A percentile compares a stretch with the other conserved stretches of the same genome.
phyloP scores from a whole-genome alignment of 1,284 basidiomycete species.

The Termitomyces sp. region DNA sequence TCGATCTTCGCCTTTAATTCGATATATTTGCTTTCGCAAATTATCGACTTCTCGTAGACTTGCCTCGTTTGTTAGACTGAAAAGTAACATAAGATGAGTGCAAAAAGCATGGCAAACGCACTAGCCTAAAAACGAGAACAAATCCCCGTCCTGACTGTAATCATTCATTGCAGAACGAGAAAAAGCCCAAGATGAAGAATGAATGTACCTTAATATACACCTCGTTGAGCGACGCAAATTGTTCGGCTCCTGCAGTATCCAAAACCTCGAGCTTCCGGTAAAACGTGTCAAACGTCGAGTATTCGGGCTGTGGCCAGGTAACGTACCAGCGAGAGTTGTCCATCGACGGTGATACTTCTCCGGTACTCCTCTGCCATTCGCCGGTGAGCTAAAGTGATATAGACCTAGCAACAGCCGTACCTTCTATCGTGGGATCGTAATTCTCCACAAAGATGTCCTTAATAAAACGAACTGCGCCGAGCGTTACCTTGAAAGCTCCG shows the following conservation, averaged over 20 bases:
- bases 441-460: slow-evolving; percentile 69
- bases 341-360: slow-evolving; percentile 56
- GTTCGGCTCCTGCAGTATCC: slow-evolving; percentile 89
- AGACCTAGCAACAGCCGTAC: slow-evolving; percentile 28
- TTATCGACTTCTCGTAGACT: slow-evolving; percentile 74
- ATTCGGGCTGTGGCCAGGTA: not conserved
- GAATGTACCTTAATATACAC: slow-evolving; percentile 65
- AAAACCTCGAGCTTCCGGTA: slow-evolving; percentile 71
- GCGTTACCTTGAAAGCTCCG: not conserved
- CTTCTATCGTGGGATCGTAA: slow-evolving; percentile 83
- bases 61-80: slow-evolving; percentile 63
- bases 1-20: slow-evolving; percentile 66
- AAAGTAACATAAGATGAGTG: slow-evolving; percentile 1
- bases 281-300: slow-evolving; percentile 10
- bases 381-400: not conserved
- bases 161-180: not conserved
- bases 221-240: slow-evolving; percentile 76
- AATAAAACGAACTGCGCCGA: slow-evolving; percentile 59
- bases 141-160: slow-evolving; percentile 69
- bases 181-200: not conserved
- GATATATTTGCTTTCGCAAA: slow-evolving; percentile 75
- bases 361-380: slow-evolving; percentile 56
- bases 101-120: slow-evolving; percentile 2
- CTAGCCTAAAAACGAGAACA: slow-evolving; percentile 76
- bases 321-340: slow-evolving; percentile 49